These are phyloP conservation scores for Claviceps maximensis DNA, from an alignment of 2,329 filamentous ascomycete genomes.

Conservation along the genomic window DNA sequence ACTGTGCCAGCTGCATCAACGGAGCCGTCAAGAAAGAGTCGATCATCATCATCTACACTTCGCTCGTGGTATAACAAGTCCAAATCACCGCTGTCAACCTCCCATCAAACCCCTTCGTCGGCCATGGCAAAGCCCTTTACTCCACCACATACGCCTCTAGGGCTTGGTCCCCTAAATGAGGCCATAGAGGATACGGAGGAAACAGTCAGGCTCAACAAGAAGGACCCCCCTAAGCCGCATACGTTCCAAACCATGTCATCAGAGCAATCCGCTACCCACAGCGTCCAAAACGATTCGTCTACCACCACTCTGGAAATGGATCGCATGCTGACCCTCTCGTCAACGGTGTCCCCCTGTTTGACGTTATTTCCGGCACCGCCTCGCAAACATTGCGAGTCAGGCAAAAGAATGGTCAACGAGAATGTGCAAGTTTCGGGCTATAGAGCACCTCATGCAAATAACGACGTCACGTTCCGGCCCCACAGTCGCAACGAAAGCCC, in stretches of 20 bases:
- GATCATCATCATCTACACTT: conserved; percentile 41
- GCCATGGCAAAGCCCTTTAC: conserved; percentile 42
- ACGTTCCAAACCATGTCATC: conserved; percentile 21
- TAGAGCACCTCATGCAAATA: conserved; percentile 12
- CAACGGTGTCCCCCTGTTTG: conserved; percentile 23
- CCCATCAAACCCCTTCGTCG: conserved; percentile 44
- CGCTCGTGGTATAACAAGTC: conserved; percentile 43
- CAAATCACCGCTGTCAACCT: conserved; percentile 42
- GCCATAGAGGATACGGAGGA: conserved; percentile 2
- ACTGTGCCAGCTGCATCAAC: conserved; percentile 24
- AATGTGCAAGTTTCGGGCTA: conserved; percentile 15
- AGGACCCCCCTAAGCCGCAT: conserved; percentile 37
- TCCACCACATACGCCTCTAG: conserved; percentile 31
- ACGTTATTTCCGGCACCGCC: conserved; percentile 15
- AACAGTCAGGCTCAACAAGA: conserved; percentile 17
- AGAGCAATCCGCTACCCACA: neutral
- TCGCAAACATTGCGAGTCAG: conserved; percentile 14
- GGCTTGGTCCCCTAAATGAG: conserved; percentile 31
- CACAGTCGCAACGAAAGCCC: conserved; percentile 14
- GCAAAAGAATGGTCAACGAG: conserved; percentile 25
- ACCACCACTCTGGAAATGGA: conserved; percentile 24
- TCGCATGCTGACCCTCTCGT: conserved; percentile 28
- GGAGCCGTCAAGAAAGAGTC: conserved; percentile 32
- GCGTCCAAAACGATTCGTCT: neutral
- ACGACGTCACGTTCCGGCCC: conserved; percentile 13